phyloP scores from a whole-genome alignment of 1,284 basidiomycete genomes.

The Chiua sp. region DNA sequence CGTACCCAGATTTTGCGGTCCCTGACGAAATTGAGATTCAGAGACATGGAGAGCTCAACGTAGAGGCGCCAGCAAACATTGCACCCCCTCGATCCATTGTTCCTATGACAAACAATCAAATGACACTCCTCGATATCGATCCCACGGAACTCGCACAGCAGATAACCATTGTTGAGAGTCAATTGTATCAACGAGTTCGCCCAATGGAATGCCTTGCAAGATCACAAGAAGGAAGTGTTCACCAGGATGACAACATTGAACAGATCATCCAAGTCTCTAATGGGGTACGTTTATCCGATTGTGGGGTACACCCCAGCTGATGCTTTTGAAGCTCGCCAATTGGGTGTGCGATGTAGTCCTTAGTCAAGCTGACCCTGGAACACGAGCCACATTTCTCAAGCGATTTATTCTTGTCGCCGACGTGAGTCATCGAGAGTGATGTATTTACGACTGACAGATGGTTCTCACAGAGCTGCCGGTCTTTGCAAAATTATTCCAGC shows the following conservation, averaged over 20 bases:
- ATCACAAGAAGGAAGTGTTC: slow-evolving; percentile 75
- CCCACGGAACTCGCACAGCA: slow-evolving; percentile 94
- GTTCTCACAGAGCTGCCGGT: slow-evolving; percentile 77
- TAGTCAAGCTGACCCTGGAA: slow-evolving; percentile 84
- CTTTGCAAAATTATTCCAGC: slow-evolving; percentile 93
- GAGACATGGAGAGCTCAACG: slow-evolving; percentile 59
- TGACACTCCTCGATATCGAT: slow-evolving; percentile 90
- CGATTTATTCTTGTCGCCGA: slow-evolving; percentile 95
- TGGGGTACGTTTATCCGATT: slow-evolving; percentile 56
- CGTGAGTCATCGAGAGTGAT: slow-evolving; percentile 53
- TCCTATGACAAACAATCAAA: slow-evolving; percentile 76
- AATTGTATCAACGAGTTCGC: slow-evolving; percentile 87
- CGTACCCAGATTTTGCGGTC: slow-evolving; percentile 16
- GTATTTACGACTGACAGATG: slow-evolving; percentile 1
- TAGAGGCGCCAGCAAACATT: slow-evolving; percentile 54
- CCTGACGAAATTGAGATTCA: slow-evolving; percentile 31
- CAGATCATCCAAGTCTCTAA: slow-evolving; percentile 93
- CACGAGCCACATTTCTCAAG: slow-evolving; percentile 83
- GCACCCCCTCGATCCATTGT: slow-evolving; percentile 75
- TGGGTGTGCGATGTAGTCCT: slow-evolving; percentile 96
- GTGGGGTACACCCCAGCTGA: slow-evolving; percentile 7
- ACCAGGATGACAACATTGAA: slow-evolving; percentile 83
- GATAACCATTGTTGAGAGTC: slow-evolving; percentile 91
- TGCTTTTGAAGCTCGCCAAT: slow-evolving; percentile 70
- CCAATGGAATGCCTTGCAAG: slow-evolving; percentile 92